These are phyloP conservation scores for Hebeloma cylindrosporum DNA, from an alignment of 768 basidiomycete genomes.

Conservation along the genomic window DNA sequence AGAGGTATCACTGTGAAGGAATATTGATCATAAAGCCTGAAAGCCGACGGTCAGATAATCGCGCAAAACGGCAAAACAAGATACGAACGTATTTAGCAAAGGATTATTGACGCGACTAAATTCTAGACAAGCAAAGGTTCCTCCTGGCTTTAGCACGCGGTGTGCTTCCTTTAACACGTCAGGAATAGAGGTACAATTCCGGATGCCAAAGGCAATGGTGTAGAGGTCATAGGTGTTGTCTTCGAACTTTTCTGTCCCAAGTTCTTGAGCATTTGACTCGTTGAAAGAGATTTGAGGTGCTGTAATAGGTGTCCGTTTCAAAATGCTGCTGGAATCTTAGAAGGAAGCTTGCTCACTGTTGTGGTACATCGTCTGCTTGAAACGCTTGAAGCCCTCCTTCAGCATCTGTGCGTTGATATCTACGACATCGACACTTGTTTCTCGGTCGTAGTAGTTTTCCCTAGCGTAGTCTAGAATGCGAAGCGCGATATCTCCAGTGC, in stretches of 20 bases:
- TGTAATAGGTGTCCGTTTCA: slow-evolving; percentile 28
- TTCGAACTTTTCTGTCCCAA: slow-evolving; percentile 65
- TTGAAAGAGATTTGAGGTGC: slow-evolving; percentile 92
- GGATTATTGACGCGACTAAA: slow-evolving; percentile 94
- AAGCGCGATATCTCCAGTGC: slow-evolving; percentile 96
- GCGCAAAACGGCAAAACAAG: neutral
- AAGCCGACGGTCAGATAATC: slow-evolving; percentile 12
- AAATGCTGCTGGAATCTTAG: neutral
- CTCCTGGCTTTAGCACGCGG: slow-evolving; percentile 94
- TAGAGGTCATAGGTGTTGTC: slow-evolving; percentile 92
- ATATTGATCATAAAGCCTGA: slow-evolving; percentile 89
- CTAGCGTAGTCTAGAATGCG: slow-evolving; percentile 89
- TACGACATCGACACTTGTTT: slow-evolving; percentile 84
- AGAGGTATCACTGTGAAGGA: slow-evolving; percentile 95
- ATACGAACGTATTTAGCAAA: slow-evolving; percentile 75
- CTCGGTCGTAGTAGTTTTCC: slow-evolving; percentile 86
- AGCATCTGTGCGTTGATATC: slow-evolving; percentile 98
- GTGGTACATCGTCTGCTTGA: slow-evolving; percentile 98
- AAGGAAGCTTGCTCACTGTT: slow-evolving; percentile 79
- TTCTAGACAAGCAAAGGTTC: slow-evolving; percentile 92
- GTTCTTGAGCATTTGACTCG: slow-evolving; percentile 87
- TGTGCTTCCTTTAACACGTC: slow-evolving; percentile 87
- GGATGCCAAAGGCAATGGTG: slow-evolving; percentile 97
- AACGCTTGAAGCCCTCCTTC: slow-evolving; percentile 83
- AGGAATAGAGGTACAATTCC: slow-evolving; percentile 93